phyloP scores from a whole-genome alignment of 2,329 filamentous ascomycete genomes.

The Didymella segeticola region DNA sequence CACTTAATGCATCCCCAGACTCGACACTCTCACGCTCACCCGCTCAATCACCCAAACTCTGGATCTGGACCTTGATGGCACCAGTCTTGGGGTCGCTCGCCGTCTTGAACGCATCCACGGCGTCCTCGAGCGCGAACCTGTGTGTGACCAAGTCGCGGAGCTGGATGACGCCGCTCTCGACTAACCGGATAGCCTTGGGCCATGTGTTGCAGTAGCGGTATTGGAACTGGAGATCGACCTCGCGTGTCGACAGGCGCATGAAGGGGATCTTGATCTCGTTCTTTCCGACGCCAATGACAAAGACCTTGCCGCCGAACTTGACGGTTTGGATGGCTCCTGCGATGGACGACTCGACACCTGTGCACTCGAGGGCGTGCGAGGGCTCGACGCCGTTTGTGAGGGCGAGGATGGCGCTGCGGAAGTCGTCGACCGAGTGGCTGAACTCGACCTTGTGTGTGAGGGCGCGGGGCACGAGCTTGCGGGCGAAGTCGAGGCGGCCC shows the following conservation, averaged over 20 bases:
- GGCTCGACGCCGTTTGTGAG: constrained; percentile 82
- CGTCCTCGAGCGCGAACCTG: constrained; percentile 83
- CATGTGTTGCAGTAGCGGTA: constrained; percentile 97
- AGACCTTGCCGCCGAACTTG: constrained; percentile 96
- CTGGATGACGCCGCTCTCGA: constrained; percentile 84
- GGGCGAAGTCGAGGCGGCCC: constrained; percentile 82
- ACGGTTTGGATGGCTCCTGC: constrained; percentile 84
- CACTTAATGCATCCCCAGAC: not conserved
- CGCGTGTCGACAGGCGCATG: constrained; percentile 87
- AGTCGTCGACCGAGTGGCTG: constrained; percentile 69
- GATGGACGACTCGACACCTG: constrained; percentile 90
- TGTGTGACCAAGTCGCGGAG: constrained; percentile 86
- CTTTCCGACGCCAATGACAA: constrained; percentile 93
- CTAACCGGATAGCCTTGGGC: constrained; percentile 88
- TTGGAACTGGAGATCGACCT: constrained; percentile 95
- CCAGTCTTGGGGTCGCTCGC: constrained; percentile 87
- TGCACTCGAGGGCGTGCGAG: constrained; percentile 86
- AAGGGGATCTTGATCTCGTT: constrained; percentile 96
- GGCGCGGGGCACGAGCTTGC: constrained; percentile 79
- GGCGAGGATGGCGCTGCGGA: constrained; percentile 71
- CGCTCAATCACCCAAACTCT: constrained; percentile 13
- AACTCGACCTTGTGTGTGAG: constrained; percentile 80
- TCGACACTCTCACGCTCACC: not conserved
- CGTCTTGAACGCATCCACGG: constrained; percentile 86
- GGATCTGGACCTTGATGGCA: constrained; percentile 83